Evolutionary conservation across 192 early-diverging fungal species (phyloP).

Genomic region (Coemansia umbellata): DNA sequence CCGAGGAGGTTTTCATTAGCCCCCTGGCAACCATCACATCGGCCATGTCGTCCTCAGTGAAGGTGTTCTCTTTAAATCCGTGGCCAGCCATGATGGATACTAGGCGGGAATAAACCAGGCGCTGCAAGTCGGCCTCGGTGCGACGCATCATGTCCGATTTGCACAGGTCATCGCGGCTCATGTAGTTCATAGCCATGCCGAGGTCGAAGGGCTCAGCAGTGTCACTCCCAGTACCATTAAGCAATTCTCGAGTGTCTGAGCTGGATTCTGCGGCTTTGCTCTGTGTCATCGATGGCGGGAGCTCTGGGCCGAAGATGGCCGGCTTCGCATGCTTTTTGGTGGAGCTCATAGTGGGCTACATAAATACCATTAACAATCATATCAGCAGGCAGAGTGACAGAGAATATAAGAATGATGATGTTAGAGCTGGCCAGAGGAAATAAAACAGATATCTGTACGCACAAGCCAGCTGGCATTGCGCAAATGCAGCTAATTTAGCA

Average conservation of each 20-base stretch:
- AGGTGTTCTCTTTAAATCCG: slow-evolving; percentile 19
- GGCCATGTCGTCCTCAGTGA: slow-evolving; percentile 25
- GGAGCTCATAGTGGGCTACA: background rate
- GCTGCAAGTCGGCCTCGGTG: slow-evolving; percentile 31
- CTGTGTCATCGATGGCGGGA: slow-evolving; percentile 42
- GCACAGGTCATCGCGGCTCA: slow-evolving; percentile 5
- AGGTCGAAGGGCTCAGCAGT: slow-evolving; percentile 6
- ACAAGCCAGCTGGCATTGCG: too few species aligned
- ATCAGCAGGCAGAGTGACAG: too few species aligned
- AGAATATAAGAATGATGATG: too few species aligned
- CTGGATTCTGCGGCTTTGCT: slow-evolving; percentile 1
- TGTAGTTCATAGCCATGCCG: slow-evolving; percentile 8
- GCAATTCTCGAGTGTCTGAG: background rate
- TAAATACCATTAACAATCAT: too few species aligned
- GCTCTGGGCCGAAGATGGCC: slow-evolving; percentile 39
- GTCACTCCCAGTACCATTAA: background rate
- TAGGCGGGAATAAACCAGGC: slow-evolving; percentile 26
- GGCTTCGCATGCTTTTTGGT: background rate
- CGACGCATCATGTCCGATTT: slow-evolving; percentile 22
- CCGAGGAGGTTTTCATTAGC: slow-evolving; percentile 23
- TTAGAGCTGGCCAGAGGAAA: too few species aligned
- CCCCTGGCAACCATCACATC: slow-evolving; percentile 30
- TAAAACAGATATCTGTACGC: too few species aligned
- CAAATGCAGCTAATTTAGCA: too few species aligned
- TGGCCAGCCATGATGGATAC: slow-evolving; percentile 30